phyloP scores from a whole-genome alignment of 305 asterid species.

The Fraxinus ornus region DNA sequence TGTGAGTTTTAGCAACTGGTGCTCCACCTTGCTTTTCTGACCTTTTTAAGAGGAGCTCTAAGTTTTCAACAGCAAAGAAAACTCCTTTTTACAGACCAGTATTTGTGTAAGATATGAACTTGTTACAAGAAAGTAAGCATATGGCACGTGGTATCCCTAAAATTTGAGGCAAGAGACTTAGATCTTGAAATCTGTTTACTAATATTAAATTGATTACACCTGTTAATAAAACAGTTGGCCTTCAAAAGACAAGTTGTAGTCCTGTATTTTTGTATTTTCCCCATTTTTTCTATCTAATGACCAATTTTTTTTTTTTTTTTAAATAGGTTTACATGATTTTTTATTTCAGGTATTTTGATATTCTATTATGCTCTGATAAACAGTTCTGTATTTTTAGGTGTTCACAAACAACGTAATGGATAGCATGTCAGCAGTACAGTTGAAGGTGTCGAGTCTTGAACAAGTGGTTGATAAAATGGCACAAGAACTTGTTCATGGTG shows the following conservation, averaged over 20 bases:
- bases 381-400: constrained; percentile 40
- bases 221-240: neutral
- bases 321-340: neutral
- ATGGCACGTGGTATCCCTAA: neutral
- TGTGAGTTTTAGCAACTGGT: neutral
- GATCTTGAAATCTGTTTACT: neutral
- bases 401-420: constrained; percentile 67
- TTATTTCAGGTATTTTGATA: constrained; percentile 7
- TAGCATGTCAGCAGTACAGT: constrained; percentile 73
- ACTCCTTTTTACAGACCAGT: neutral
- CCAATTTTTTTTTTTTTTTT: neutral
- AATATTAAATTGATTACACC: neutral
- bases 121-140: constrained; percentile 17
- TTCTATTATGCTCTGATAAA: constrained; percentile 1
- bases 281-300: neutral
- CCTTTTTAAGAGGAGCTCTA: constrained; percentile 7
- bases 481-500: constrained; percentile 55
- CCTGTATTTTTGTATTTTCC: constrained; percentile 4
- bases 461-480: constrained; percentile 68
- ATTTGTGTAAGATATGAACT: constrained; percentile 5
- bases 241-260: constrained; percentile 14
- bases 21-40: neutral
- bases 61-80: neutral
- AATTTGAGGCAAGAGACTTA: neutral
- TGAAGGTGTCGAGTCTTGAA: constrained; percentile 81